A percentile compares a stretch with the other conserved stretches of the same genome.
These are phyloP conservation scores for Fabrea salina DNA, from an alignment of 169 alveolate genomes.

Conservation along the genomic window DNA sequence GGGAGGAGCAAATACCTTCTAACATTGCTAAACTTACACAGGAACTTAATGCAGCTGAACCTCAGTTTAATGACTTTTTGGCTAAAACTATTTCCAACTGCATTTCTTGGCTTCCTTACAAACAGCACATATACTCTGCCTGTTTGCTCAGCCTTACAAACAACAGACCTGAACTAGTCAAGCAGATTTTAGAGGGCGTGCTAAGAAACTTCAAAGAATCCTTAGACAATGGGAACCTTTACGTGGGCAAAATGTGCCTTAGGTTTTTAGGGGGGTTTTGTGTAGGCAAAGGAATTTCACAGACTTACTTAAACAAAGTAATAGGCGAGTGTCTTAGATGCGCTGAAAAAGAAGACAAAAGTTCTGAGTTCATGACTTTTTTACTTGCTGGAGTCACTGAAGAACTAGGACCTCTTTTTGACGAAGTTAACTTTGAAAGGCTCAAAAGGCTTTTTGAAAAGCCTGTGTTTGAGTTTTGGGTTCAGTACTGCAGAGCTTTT, in stretches of 20 bases:
- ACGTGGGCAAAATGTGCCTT: background rate
- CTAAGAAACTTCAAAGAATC: background rate
- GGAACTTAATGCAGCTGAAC: background rate
- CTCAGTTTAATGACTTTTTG: background rate
- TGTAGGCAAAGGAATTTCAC: background rate
- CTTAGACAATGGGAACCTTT: background rate
- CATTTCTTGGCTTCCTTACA: slow-evolving; percentile 20
- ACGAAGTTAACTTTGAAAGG: background rate
- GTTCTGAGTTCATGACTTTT: background rate
- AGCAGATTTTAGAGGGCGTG: background rate
- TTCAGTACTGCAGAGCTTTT: no score
- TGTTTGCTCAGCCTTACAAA: background rate
- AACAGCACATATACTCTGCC: slow-evolving; percentile 21
- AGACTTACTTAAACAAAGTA: background rate
- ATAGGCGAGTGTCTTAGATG: background rate
- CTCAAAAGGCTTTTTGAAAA: background rate
- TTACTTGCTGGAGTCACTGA: background rate
- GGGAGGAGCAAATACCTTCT: background rate
- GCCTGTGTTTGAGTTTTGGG: background rate
- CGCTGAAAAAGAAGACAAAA: background rate
- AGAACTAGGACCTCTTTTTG: background rate
- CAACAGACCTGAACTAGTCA: background rate
- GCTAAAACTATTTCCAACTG: background rate
- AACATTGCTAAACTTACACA: slow-evolving; percentile 17
- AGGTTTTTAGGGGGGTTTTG: background rate